A percentile compares a stretch with the other conserved stretches of the same genome.
phyloP scores from a whole-genome alignment of 352 stramenopile species.

The Phytophthora fragariaefolia region DNA sequence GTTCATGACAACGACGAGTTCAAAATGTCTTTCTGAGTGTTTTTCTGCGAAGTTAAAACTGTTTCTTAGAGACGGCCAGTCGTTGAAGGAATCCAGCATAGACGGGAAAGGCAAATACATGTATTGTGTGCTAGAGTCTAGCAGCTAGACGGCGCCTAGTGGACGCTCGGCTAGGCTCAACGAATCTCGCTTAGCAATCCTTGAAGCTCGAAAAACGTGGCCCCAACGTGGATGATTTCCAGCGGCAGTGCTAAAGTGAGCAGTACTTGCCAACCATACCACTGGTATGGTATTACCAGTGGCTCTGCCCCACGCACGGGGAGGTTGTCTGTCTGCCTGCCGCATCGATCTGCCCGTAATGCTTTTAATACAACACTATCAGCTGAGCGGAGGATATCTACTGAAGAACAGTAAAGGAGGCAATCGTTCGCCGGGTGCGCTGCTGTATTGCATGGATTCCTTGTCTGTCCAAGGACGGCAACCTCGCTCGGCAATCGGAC shows the following conservation, averaged over 20 bases:
- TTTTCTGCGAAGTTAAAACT: not conserved
- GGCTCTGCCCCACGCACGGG: not conserved
- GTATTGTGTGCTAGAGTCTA: not conserved
- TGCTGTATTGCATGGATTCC: not conserved
- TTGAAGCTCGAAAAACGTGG: constrained; percentile 16
- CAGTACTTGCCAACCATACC: too few relatives aligned
- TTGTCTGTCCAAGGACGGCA: constrained; percentile 1
- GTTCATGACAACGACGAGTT: too few relatives aligned
- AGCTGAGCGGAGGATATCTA: too few relatives aligned
- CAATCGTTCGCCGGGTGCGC: not conserved
- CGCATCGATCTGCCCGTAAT: too few relatives aligned
- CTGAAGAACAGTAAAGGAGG: constrained; percentile 6
- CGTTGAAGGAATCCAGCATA: not conserved
- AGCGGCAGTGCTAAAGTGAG: too few relatives aligned
- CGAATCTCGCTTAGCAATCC: not conserved
- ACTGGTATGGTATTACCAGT: not conserved
- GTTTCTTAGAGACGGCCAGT: not conserved
- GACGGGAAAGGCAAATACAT: not conserved
- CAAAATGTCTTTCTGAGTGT: too few relatives aligned
- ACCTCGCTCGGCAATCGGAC: not conserved
- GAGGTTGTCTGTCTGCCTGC: too few relatives aligned
- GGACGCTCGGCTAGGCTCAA: constrained; percentile 22
- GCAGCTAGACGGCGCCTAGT: constrained; percentile 2
- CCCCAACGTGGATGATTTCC: not conserved
- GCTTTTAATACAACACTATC: too few relatives aligned